Evolutionary conservation across 352 stramenopile genomes (phyloP).

Genomic region (Phytophthora ramorum): DNA sequence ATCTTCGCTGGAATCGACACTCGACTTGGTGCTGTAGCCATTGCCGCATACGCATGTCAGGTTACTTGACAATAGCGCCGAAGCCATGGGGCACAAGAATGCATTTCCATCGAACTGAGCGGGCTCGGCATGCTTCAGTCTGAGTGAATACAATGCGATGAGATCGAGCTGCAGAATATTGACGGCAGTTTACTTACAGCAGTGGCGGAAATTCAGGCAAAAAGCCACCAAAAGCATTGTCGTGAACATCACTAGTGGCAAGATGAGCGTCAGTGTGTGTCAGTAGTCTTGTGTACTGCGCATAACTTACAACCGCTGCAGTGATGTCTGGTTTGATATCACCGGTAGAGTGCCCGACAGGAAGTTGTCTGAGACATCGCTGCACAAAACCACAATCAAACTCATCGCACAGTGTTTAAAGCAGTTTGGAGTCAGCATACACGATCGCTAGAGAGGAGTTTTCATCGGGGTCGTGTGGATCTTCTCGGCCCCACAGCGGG

Average conservation of each 20-base stretch:
- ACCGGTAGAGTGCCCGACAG: constrained; percentile 47
- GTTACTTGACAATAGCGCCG: constrained; percentile 23
- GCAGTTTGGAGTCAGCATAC: constrained; percentile 33
- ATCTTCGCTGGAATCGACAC: constrained; percentile 1
- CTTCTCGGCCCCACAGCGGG: constrained; percentile 47
- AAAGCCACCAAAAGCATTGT: constrained; percentile 41
- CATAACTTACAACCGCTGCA: constrained; percentile 57
- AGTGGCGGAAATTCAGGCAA: constrained; percentile 33
- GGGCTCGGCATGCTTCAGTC: constrained; percentile 16
- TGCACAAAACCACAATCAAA: constrained; percentile 15
- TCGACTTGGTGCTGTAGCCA: constrained; percentile 21
- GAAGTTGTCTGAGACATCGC: constrained; percentile 58
- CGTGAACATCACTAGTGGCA: constrained; percentile 37
- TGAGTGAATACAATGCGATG: constrained; percentile 6
- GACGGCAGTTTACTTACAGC: constrained; percentile 32
- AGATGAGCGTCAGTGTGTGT: background rate
- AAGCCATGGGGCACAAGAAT: constrained; percentile 26
- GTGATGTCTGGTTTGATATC: constrained; percentile 52
- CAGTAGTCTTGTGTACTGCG: background rate
- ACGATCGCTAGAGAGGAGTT: constrained; percentile 48
- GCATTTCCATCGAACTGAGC: constrained; percentile 26
- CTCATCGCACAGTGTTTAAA: background rate
- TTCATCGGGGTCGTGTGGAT: constrained; percentile 61
- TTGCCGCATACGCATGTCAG: constrained; percentile 47
- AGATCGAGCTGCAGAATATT: background rate